Evolutionary conservation across 768 basidiomycete species (phyloP).

Genomic region (Termitomyces sp.): DNA sequence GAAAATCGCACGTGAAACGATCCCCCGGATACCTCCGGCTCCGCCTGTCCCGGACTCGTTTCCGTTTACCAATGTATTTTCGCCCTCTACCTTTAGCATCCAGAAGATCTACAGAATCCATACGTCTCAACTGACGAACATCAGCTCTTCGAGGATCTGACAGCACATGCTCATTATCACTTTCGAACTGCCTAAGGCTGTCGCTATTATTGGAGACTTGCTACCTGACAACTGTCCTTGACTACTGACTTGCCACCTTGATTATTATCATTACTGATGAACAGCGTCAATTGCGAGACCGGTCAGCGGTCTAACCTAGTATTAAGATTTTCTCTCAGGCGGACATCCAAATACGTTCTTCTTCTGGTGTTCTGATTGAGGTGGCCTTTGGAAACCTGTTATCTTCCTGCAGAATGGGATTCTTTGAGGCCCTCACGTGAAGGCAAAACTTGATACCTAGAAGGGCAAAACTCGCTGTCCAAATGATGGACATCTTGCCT

Average conservation of each 20-base stretch:
- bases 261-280: neutral
- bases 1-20: slow-evolving; percentile 1
- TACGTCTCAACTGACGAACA: too few relatives aligned
- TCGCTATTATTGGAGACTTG: neutral
- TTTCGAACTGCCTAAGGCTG: neutral
- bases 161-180: neutral
- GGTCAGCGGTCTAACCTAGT: neutral
- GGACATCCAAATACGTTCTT: neutral
- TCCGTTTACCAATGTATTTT: too few relatives aligned
- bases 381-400: neutral
- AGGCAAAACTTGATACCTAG: neutral
- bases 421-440: neutral
- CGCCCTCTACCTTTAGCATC: neutral
- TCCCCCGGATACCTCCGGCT: slow-evolving; percentile 11
- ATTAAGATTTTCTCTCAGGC: neutral
- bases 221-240: neutral
- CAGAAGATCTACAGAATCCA: neutral
- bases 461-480: neutral
- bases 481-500: neutral
- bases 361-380: neutral
- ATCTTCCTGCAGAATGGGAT: neutral
- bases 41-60: slow-evolving; percentile 1
- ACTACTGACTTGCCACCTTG: neutral
- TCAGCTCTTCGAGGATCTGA: neutral
- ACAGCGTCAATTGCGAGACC: neutral